Evolutionary conservation across 106 monocot species (phyloP).

Genomic region (Xerophyta viscosa): DNA sequence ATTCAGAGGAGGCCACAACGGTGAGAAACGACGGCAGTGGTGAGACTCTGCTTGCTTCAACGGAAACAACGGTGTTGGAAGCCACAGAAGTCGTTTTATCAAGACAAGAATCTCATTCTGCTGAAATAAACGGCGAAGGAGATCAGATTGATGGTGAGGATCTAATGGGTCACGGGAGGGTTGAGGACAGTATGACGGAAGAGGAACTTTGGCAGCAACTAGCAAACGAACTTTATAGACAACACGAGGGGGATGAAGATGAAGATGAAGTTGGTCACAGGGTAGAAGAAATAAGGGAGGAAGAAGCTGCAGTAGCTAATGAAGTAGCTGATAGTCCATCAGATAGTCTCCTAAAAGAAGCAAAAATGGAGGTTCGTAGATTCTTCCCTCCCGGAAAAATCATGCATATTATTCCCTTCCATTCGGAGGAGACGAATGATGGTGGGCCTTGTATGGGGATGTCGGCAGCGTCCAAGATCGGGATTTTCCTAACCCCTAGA

Average conservation of each 20-base stretch:
- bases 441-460: no score
- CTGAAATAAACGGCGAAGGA: slow-evolving; percentile 26
- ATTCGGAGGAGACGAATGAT: slow-evolving; percentile 13
- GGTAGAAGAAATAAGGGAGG: slow-evolving; percentile 61
- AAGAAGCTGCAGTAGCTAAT: slow-evolving; percentile 41
- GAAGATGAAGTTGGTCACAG: no score
- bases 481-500: slow-evolving; percentile 74
- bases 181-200: slow-evolving; percentile 60
- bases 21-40: slow-evolving; percentile 8
- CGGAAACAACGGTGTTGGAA: slow-evolving; percentile 6
- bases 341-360: slow-evolving; percentile 25
- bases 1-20: slow-evolving; percentile 19
- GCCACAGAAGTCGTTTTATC: slow-evolving; percentile 34
- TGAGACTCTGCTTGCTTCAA: slow-evolving; percentile 15
- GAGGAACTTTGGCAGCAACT: slow-evolving; percentile 96
- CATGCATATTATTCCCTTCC: slow-evolving; percentile 62
- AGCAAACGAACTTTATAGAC: slow-evolving; percentile 64
- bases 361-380: slow-evolving; percentile 41
- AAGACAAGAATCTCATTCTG: slow-evolving; percentile 10
- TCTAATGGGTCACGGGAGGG: slow-evolving; percentile 31
- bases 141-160: slow-evolving; percentile 45
- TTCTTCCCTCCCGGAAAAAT: slow-evolving; percentile 90
- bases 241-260: slow-evolving; percentile 28
- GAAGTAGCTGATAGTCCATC: slow-evolving; percentile 29
- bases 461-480: no score